These are phyloP conservation scores for Phtheirospermum japonicum DNA, from an alignment of 257 asterid genomes.

Conservation along the genomic window DNA sequence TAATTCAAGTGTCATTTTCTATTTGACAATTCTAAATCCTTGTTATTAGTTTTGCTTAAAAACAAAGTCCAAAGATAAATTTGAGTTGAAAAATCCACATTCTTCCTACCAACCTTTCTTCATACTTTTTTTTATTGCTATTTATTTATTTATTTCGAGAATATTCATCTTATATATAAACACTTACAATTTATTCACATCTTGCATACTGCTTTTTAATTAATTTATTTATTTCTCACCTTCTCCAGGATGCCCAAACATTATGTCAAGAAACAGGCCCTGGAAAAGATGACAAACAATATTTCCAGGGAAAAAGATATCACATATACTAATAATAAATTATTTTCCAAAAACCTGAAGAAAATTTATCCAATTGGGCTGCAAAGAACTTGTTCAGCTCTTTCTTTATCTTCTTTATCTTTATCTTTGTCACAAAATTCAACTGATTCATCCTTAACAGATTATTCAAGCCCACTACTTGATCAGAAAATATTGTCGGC, in stretches of 20 bases:
- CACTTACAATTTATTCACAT: no score
- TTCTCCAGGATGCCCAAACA: constrained; percentile 47
- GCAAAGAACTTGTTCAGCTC: constrained; percentile 56
- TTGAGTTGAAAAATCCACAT: constrained; percentile 48
- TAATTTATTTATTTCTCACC: neutral
- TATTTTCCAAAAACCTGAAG: constrained; percentile 53
- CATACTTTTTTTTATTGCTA: no score
- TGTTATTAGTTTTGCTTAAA: constrained; percentile 47
- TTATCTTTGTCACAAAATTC: constrained; percentile 71
- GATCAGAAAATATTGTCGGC: constrained; percentile 61
- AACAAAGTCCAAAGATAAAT: constrained; percentile 36
- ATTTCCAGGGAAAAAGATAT: constrained; percentile 61
- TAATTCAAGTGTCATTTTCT: no score
- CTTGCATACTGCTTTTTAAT: no score
- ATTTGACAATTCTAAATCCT: constrained; percentile 45
- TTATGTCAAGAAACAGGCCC: constrained; percentile 34
- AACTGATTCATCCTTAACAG: constrained; percentile 61
- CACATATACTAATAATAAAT: constrained; percentile 31
- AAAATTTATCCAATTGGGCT: constrained; percentile 77
- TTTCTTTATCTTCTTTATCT: constrained; percentile 70
- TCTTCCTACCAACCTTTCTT: constrained; percentile 56
- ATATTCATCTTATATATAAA: neutral
- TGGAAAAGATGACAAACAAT: constrained; percentile 47
- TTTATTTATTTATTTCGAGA: neutral
- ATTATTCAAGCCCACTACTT: constrained; percentile 48